These are phyloP conservation scores for Moniliophthora roreri DNA, from an alignment of 1,284 basidiomycete species.

Conservation along the genomic window DNA sequence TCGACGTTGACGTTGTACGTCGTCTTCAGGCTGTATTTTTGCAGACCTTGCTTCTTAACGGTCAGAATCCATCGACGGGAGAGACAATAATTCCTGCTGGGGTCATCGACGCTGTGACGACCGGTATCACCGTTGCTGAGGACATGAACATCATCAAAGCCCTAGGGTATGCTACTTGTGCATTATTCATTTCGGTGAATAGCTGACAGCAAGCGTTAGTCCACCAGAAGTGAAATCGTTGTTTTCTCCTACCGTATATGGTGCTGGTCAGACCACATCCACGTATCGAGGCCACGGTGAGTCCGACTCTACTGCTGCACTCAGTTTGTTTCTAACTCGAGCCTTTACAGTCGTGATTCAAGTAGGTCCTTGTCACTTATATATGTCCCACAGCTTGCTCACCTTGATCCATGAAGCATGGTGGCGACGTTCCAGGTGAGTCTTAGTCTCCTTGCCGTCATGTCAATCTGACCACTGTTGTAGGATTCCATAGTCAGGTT, in stretches of 20 bases:
- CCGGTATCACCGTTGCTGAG: slow-evolving; percentile 19
- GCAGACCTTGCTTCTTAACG: slow-evolving; percentile 22
- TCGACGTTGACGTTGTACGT: slow-evolving; percentile 1
- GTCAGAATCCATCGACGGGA: slow-evolving; percentile 21
- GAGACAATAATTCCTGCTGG: slow-evolving; percentile 21
- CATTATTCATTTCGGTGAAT: slow-evolving; percentile 1
- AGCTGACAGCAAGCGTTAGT: slow-evolving; percentile 6
- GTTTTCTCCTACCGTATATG: slow-evolving; percentile 22
- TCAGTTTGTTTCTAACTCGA: background rate
- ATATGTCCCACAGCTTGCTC: background rate
- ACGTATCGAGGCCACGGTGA: slow-evolving; percentile 23
- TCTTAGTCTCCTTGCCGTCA: background rate
- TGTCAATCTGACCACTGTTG: background rate
- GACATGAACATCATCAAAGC: slow-evolving; percentile 1
- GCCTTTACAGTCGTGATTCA: slow-evolving; percentile 5
- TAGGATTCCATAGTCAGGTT: slow-evolving; percentile 22
- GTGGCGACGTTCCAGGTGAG: slow-evolving; percentile 19
- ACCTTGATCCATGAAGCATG: slow-evolving; percentile 15
- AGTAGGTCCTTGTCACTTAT: background rate
- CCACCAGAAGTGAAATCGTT: slow-evolving; percentile 9
- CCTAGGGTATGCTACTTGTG: background rate
- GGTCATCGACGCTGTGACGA: slow-evolving; percentile 21
- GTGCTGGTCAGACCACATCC: slow-evolving; percentile 20
- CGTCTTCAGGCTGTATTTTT: slow-evolving; percentile 28
- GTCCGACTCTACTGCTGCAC: slow-evolving; percentile 3